Evolutionary conservation across 1,284 basidiomycete genomes (phyloP).

Genomic region (Dichomitus squalens): DNA sequence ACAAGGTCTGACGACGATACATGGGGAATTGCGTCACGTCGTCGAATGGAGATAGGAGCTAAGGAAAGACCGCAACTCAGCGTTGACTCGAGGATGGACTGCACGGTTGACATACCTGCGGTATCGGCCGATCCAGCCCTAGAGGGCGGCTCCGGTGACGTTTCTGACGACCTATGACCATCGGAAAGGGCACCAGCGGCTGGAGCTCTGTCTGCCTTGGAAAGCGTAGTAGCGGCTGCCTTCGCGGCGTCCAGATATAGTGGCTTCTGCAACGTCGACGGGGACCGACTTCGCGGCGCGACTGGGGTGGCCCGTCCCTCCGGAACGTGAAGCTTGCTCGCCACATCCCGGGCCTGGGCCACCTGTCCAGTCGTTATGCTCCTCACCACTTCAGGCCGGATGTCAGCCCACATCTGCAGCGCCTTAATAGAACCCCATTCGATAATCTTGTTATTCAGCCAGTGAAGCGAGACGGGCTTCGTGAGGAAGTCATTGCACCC

Average conservation of each 20-base stretch:
- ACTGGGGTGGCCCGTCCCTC: slow-evolving; percentile 49
- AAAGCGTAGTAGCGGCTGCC: slow-evolving; percentile 17
- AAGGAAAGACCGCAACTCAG: background rate
- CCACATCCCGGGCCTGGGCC: slow-evolving; percentile 65
- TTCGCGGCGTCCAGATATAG: slow-evolving; percentile 21
- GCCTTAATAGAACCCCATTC: slow-evolving; percentile 96
- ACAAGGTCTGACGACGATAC: background rate
- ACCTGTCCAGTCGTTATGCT: slow-evolving; percentile 58
- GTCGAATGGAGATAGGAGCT: slow-evolving; percentile 11
- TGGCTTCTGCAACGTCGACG: slow-evolving; percentile 28
- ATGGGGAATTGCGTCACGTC: background rate
- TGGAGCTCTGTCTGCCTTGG: slow-evolving; percentile 14
- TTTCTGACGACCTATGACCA: background rate
- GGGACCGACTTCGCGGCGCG: slow-evolving; percentile 33
- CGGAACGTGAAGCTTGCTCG: slow-evolving; percentile 69
- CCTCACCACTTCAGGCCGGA: slow-evolving; percentile 62
- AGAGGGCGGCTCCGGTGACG: background rate
- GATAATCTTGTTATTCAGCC: slow-evolving; percentile 98
- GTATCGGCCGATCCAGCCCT: background rate
- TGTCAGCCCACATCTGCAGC: slow-evolving; percentile 85
- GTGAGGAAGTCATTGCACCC: slow-evolving; percentile 99
- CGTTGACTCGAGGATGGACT: background rate
- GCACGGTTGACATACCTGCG: background rate
- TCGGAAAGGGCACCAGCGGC: slow-evolving; percentile 2
- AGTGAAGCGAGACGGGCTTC: slow-evolving; percentile 93